Evolutionary conservation across 2,329 filamentous ascomycete genomes (phyloP).

Genomic region (Cercospora nicotianae): DNA sequence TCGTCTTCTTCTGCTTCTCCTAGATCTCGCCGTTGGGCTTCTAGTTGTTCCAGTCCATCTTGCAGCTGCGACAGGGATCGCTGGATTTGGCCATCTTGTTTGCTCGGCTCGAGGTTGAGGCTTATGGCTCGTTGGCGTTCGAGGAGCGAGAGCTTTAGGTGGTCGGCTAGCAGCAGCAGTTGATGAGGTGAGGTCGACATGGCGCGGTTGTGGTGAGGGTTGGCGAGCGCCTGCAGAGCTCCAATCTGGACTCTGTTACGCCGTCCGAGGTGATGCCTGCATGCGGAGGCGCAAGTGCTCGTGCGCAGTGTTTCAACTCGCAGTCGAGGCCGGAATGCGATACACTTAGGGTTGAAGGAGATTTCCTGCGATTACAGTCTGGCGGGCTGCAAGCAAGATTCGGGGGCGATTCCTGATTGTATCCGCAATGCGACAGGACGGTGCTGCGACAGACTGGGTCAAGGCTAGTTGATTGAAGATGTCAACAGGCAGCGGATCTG

Average conservation of each 20-base stretch:
- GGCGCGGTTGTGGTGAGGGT: not conserved
- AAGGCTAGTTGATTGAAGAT: not conserved
- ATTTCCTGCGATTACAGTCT: not conserved
- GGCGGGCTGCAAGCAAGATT: not conserved
- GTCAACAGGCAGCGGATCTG: not conserved
- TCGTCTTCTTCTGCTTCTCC: conserved; percentile 55
- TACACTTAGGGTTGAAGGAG: not conserved
- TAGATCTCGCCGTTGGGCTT: conserved; percentile 62
- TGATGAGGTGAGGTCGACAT: conserved; percentile 56
- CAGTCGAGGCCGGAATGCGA: conserved; percentile 1
- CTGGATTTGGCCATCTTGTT: conserved; percentile 85
- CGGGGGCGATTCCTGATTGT: not conserved
- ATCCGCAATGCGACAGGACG: not conserved
- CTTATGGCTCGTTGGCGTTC: conserved; percentile 85
- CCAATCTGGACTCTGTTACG: conserved; percentile 1
- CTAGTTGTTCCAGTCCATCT: conserved; percentile 72
- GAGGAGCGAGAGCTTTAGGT: conserved; percentile 92
- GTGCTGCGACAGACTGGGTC: not conserved
- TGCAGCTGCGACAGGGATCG: conserved; percentile 83
- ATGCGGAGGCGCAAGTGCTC: conserved; percentile 6
- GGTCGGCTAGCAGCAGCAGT: conserved; percentile 89
- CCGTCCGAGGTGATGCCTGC: conserved; percentile 11
- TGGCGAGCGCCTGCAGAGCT: not conserved
- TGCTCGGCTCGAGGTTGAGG: conserved; percentile 73
- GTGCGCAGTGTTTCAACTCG: conserved; percentile 2